A percentile compares a stretch with the other conserved stretches of the same genome.
phyloP scores from a whole-genome alignment of 1,284 basidiomycete species.

The Papiliotrema laurentii region DNA sequence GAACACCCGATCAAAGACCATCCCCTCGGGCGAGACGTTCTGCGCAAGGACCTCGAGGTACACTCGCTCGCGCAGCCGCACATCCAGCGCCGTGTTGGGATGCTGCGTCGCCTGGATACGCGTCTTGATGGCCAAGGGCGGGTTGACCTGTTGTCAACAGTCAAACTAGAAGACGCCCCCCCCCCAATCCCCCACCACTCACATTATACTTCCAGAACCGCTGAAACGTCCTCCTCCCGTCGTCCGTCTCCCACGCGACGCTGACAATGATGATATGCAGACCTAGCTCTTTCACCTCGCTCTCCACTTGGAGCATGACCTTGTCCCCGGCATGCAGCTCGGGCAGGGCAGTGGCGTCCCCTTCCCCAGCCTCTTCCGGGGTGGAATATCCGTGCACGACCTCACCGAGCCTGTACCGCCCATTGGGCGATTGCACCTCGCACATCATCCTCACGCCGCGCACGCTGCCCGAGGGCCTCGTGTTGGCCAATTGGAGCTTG shows the following conservation, averaged over 20 bases:
- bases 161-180: no score
- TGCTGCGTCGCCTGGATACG: constrained; percentile 72
- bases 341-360: constrained; percentile 6
- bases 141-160: constrained; percentile 60
- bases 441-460: constrained; percentile 42
- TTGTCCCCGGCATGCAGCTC: constrained; percentile 20
- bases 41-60: constrained; percentile 85
- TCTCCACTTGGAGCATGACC: constrained; percentile 26
- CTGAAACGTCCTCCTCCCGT: constrained; percentile 67
- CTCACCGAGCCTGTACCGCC: constrained; percentile 37
- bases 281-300: constrained; percentile 43
- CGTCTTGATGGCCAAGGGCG: constrained; percentile 83
- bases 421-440: constrained; percentile 35
- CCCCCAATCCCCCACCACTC: constrained; percentile 32
- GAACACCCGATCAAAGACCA: constrained; percentile 69
- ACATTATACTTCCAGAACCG: constrained; percentile 87
- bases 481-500: constrained; percentile 27
- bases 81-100: constrained; percentile 62
- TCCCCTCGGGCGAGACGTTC: constrained; percentile 68
- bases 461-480: constrained; percentile 12
- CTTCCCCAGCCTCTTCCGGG: not conserved
- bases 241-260: constrained; percentile 50
- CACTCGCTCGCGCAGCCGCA: constrained; percentile 64
- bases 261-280: constrained; percentile 38
- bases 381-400: constrained; percentile 24